Evolutionary conservation across 2,329 filamentous ascomycete genomes (phyloP).

Genomic region (Samsoniella hepiali): DNA sequence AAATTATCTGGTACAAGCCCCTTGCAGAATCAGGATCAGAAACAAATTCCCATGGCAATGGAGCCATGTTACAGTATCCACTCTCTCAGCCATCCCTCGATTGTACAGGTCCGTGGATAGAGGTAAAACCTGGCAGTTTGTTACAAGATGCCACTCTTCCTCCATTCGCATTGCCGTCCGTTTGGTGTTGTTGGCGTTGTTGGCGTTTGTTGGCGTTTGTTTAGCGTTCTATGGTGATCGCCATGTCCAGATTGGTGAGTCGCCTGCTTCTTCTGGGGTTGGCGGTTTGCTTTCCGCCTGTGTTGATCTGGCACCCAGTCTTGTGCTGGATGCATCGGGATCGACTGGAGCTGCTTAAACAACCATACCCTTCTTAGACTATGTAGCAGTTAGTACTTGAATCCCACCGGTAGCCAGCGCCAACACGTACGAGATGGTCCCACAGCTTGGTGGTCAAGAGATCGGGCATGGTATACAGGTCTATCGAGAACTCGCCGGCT

Average conservation of each 20-base stretch:
- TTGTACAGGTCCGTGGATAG: neutral
- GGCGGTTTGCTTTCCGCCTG: neutral
- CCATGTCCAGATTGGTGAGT: neutral
- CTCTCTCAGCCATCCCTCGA: neutral
- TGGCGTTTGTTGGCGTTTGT: neutral
- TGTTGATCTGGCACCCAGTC: neutral
- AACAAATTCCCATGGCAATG: neutral
- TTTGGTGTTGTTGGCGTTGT: neutral
- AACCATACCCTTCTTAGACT: constrained; percentile 43
- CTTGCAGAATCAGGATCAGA: neutral
- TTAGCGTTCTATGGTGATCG: neutral
- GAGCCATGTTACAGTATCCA: neutral
- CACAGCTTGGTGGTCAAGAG: constrained; percentile 87
- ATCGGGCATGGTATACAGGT: constrained; percentile 95
- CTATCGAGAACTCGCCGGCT: constrained; percentile 97
- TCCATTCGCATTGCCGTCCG: neutral
- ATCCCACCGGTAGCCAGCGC: neutral
- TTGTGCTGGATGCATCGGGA: neutral
- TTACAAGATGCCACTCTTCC: neutral
- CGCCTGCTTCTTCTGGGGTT: neutral
- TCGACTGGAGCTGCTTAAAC: constrained; percentile 19
- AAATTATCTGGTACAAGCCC: constrained; percentile 2
- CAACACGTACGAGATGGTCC: constrained; percentile 66
- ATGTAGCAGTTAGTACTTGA: neutral
- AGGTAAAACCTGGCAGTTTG: neutral